Base-by-base conservation (phyloP, 2,329 filamentous ascomycete species). In the Fusarium nodosum region DNA sequence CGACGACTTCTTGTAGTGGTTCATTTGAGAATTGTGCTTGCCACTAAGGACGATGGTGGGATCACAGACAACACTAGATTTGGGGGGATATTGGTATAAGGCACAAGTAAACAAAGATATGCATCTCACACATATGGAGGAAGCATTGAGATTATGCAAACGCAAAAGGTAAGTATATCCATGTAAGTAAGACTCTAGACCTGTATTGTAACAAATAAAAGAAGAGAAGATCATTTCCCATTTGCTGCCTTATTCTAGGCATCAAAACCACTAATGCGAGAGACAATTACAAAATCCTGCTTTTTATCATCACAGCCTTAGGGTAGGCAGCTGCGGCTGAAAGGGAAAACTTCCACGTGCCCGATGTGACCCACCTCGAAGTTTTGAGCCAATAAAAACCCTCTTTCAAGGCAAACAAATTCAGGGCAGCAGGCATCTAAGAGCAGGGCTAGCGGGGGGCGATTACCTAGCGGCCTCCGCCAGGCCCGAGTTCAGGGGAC, bases 311-410 rank as follows among this genome's bases (percentile, higher is more conserved):
- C 24, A n/a, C 13, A 24, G 12, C 24, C 30, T 28, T 33, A 69
- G 66, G 66, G 66, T 69, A 69, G 44, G 38, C 51, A 36, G 39
- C 61, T 59, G 50, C 65, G 66, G 68, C 71, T 72, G 68, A 70
- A 70, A 55, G 41, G 60, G 62, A 68, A 62, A 60, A 26, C 47
- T 58, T 51, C 72, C 70, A 71, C 68, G 71, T 73, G 70, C 70
- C 56, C 53, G 66, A 60, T 59, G 53, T 62, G 58, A 22, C 30
- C 69, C 66, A 69, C 71, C 47, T 38, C 20, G 39, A 20, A 57
- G 41, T 38, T 33, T 33, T 53, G 39, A 46, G 46, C 68, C 68
- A 68, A 42, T 68, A 42, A 70, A 33, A 39, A 16, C 16, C 44
- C 57, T 31, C 31, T 57, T 47, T 16, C 54, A 50, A 56, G 45